Base-by-base conservation (phyloP, 352 stramenopile species). In the Phytopythium helicoides region DNA sequence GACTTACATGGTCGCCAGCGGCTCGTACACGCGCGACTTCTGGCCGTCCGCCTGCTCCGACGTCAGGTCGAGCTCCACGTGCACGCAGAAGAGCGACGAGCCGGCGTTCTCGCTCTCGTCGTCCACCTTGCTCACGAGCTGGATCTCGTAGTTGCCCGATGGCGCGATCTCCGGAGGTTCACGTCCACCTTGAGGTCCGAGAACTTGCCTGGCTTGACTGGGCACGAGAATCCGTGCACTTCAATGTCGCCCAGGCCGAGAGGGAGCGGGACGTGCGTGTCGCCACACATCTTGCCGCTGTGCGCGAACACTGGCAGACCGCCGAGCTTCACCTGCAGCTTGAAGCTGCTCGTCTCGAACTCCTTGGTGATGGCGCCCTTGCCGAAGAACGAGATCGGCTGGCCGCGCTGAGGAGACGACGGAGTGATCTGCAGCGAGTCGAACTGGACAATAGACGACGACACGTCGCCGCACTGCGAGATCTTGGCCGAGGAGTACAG, bases 201-300 rank as follows among this genome's bases (percentile, higher is more conserved):
- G 37, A 73, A 80, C 49, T 81, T 77, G 51, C 82, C 85, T 39
- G 77, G 60, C 46, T 75, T 71, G 54, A 90, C 62, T 14, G 85
- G 85, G 66, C 85, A 94, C 23, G 64, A 38, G 47, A 94, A 89
- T 8, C 85, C 85, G 55, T 92, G 76, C 18, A 94, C 74, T 31
- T 91, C 81, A 58, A 94, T 94, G 66, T 94, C 80, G 42, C 85
- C 85, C 22, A 94, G 67, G n/a, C 73, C 80, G 16, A 94, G 68
- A 14, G 85, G 85, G 53, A 94, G 68, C 14, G 85, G 80, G 37
- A 94, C 67, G 55, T 91, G 80, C 15, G 74, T 92, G 28, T 92
- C 72, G 15, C 85, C 85, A 48, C 85, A 94, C 9, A 92, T 64
- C 63, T 79, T 73, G 40, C 82, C 82, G 22, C 65, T 73, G 68